Evolutionary conservation across 2,329 filamentous ascomycete species (phyloP), one percentile per base, ranked within the genome.

Genomic region (Colletotrichum sp.): DNA sequence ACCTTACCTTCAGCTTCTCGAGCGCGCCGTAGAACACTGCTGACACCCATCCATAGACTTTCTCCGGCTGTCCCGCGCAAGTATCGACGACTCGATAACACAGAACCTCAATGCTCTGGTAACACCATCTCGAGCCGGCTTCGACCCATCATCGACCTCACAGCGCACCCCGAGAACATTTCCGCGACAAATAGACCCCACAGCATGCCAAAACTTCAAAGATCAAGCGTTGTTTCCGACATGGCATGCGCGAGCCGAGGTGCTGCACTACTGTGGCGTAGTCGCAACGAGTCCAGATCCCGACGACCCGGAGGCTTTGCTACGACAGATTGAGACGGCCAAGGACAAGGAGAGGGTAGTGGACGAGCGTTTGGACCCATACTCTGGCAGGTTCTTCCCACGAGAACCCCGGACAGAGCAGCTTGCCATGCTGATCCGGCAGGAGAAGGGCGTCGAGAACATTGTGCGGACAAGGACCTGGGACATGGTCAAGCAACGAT

Each of bases 71-170:
- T 98, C 96, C 12, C 93, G 97, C 78, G 90, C 92, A 69, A 92
- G 94, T 64, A 93, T 98, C 81, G 97, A 99, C 86, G 97, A 99
- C 85, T 95, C 95, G 60, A 99, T 99, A 82, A 92, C 93, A 1
- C 96, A 98, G 82, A 96, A 98, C 81, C 92, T 99, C 77, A 99
- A 99, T 87, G 95, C 95, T 2, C 90, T 99, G 49, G 87, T 95
- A 60, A 96, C 94, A 1, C 96, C 96, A 0, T 90, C 95, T 15
- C 87, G 89, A 60, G 85, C 86, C 52, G 92, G 92, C 18, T 99
- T 98, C 85, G 94, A 98, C 82, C 95, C 96, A 2, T 87, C 90
- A 0, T 96, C 95, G 1, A 98, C 95, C 1, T 91, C 93, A 1
- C 87, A 90, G 16, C 91, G 93, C 68, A 87, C 88, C 28, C 87